Base-by-base conservation (phyloP, 768 basidiomycete genomes). In the Nidularia pulvinata region DNA sequence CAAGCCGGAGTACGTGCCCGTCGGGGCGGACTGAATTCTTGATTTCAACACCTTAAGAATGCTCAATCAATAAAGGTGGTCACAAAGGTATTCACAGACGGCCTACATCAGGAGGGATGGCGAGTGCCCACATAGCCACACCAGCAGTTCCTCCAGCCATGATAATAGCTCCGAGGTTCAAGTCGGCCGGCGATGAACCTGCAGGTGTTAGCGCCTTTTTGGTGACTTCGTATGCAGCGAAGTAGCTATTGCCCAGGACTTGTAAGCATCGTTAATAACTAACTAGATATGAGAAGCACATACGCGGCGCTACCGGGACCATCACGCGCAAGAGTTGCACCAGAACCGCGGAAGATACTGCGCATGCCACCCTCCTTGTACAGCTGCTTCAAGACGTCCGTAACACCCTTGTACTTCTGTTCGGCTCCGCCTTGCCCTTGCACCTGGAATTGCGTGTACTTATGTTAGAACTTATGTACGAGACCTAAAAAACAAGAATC, bases 41-140 rank as follows among this genome's bases (percentile, higher is more conserved):
- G 95, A 98, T 78, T 99, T 99, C 60, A 98, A 72, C 33, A 96
- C 94, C 95, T 97, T 53, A 32, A 49, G 48, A 37, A 46, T 42
- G 39, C 4, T 4, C 16, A 49, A 55, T 49, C 48, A 56, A 46
- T 36, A n/a, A 19, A 25, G 34, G 32, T 33, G 13, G 14, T 51
- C 49, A 46, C 13, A 58, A 45, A 11, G 45, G 43, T 46, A 22
- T 52, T 25, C 16, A 50, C 57, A 51, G 47, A 34, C 36, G 3
- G 77, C 90, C 58, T 63, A 94, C 95, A 69, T 99, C 96, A 46
- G 96, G 95, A 47, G 97, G 97, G 60, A 99, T 97, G 25, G 93
- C 96, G 60, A 98, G 79, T 14, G 91, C 78, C 97, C 97, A 99
- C 97, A 99, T 98, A 36, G 95, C 95, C 4, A 98, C 83, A 60